Evolutionary conservation across 345 rosid genomes (phyloP), one percentile per base, ranked within the genome.

Genomic region (Pseudoturritis turrita): DNA sequence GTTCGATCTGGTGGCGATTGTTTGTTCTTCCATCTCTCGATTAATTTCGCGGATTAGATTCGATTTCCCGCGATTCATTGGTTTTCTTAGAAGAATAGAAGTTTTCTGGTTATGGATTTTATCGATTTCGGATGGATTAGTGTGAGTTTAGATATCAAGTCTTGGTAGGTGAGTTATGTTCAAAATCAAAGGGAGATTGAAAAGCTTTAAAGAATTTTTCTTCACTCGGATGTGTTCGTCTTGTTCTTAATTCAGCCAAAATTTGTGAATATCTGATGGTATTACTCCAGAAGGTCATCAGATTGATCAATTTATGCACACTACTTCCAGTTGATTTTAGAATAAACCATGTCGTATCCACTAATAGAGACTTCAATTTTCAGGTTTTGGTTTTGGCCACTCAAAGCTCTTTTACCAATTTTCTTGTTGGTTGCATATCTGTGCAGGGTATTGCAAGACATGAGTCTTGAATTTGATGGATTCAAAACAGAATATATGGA

Each of bases 381-480:
- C 55, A 43, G 49, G 36, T 19, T 41, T 73, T 26, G 33, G 7
- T 64, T 33, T 53, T 35, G 58, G 37, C 15, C 25, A 55, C 41
- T 33, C 13, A 8, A 31, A 54, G 17, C 6, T 58, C 39, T n/a
- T 62, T 63, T 31, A 67, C 55, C 22, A 28, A 21, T 65, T 39
- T 65, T 14, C n/a, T 3, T 56, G 9, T 71, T 57, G 69, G 47
- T 54, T 37, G 53, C 46, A 52, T 59, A 0, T n/a, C n/a, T 60
- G 52, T 70, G 73, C 84, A 89, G 96, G 41, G 78, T 87, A 75
- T 80, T 89, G 83, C 93, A 86, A 85, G 99, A 95, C 31, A 77
- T 89, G 29, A 77, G 71, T 62, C 75, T 83, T 37, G 96, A 89
- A 33, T 91, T 82, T 36, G 90, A 85, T 36, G 58, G 70, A 31